Evolutionary conservation across 257 asterid genomes (phyloP), one percentile per base, ranked within the genome.

Genomic region (Solanum tarapatanum): DNA sequence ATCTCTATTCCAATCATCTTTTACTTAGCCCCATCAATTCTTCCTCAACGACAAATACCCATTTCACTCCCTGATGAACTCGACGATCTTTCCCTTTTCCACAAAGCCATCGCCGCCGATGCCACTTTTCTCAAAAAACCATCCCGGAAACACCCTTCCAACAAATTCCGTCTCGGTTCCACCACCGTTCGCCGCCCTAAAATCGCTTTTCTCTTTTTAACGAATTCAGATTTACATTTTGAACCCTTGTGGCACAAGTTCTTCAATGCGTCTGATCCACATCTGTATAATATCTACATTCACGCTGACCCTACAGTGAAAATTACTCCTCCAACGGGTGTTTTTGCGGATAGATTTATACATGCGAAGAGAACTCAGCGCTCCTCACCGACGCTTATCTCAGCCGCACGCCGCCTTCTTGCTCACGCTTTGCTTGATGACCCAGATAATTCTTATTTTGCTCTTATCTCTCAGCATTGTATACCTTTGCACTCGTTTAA

Each of bases 71-170:
- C 98, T 64, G 99, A 96, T 72, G 99, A 96, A 87, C 95, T 96
- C 86, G 98, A 94, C 84, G 99, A 96, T 66, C 94, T 96, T 55
- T 89, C 98, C 41, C 98, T 96, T 88, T 96, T 96, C 92, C 98
- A 95, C 30, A 92, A 90, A 37, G 98, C 98, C 60, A 95, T 95
- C 91, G 91, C 93, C 90, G 94, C 92, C 90, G 92, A 89, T 83
- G 32, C 85, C 36, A 73, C 90, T 39, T 88, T 89, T 90, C 86
- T 58, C 13, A 72, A 35, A 41, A 83, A 35, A 37, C 84, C 73
- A 19, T 64, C 26, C 76, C 58, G 10, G 8, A 80, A 86, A 89
- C 95, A 84, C 87, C 98, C 96, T 76, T 89, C 98, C 83, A 91
- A 90, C 84, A 93, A 88, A 89, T 91, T 94, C 64, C 98, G 91